Evolutionary conservation across 2,329 filamentous ascomycete species (phyloP).

Genomic region (Tothia fuscella): DNA sequence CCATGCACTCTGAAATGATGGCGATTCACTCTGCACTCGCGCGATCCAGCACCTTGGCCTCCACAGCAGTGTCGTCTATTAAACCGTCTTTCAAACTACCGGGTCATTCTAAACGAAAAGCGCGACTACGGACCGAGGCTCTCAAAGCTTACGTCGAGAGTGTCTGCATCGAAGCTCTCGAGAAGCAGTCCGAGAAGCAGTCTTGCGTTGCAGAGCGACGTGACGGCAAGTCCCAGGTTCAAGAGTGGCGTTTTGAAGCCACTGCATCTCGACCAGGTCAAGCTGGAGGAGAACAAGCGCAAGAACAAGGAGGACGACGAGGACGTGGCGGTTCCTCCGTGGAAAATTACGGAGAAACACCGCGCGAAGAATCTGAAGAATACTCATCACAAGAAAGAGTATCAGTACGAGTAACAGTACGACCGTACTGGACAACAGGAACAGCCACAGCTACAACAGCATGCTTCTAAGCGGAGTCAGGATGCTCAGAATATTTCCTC

Average conservation of each 20-base stretch:
- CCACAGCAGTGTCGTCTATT: conserved; percentile 31
- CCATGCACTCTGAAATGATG: conserved; percentile 46
- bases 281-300: conserved; percentile 14
- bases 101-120: conserved; percentile 36
- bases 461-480: conserved; percentile 12
- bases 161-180: conserved; percentile 24
- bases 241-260: conserved; percentile 39
- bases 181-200: conserved; percentile 16
- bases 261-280: conserved; percentile 29
- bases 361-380: conserved; percentile 15
- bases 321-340: conserved; percentile 18
- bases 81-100: conserved; percentile 40
- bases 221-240: conserved; percentile 25
- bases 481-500: too few species aligned
- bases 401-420: conserved; percentile 20
- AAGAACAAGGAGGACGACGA: conserved; percentile 19
- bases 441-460: conserved; percentile 14
- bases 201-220: conserved; percentile 17
- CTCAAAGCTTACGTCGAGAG: conserved; percentile 35
- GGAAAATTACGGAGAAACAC: conserved; percentile 23
- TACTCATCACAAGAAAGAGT: conserved; percentile 19
- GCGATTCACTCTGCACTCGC: conserved; percentile 30
- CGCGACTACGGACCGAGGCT: conserved; percentile 29
- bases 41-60: conserved; percentile 26
- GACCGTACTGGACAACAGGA: conserved; percentile 20